Percentiles rank a stretch among this genome's conserved stretches.
Conservation (phyloP, 179 eudicot species). For the Beta lomatogona region DNA sequence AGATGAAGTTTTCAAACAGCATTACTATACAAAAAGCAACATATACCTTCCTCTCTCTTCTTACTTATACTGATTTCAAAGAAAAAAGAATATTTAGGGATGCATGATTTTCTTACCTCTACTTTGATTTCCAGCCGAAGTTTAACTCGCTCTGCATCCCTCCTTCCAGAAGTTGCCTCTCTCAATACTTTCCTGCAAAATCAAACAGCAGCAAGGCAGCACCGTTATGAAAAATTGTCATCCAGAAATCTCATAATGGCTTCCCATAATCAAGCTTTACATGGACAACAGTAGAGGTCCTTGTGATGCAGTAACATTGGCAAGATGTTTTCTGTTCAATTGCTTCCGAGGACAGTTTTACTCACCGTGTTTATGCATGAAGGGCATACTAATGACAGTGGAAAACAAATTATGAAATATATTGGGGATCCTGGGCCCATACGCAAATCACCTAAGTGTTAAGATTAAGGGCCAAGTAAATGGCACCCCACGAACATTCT, state of each 20-base stretch:
- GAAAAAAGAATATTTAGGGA: neutral
- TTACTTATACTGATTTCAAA: neutral
- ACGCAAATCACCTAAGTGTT: neutral
- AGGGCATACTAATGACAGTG: neutral
- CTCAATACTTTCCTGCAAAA: slow-evolving; percentile 75
- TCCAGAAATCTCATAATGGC: neutral
- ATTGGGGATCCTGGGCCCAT: neutral
- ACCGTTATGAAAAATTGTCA: neutral
- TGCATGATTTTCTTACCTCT: slow-evolving; percentile 50
- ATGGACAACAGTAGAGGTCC: neutral
- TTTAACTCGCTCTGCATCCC: slow-evolving; percentile 92
- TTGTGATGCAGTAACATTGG: neutral
- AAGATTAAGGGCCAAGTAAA: neutral
- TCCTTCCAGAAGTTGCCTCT: slow-evolving; percentile 88
- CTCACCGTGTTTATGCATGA: neutral
- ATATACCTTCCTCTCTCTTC: neutral
- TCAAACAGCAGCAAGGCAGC: slow-evolving; percentile 1
- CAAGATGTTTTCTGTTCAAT: neutral
- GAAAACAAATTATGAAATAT: neutral
- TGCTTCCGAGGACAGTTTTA: neutral
- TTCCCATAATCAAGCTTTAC: neutral
- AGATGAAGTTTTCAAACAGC: neutral
- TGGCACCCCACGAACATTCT: neutral
- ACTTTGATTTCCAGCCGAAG: slow-evolving; percentile 81
- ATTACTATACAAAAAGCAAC: neutral